Base-by-base conservation (phyloP, 257 asterid species). In the Anisodus tanguticus region DNA sequence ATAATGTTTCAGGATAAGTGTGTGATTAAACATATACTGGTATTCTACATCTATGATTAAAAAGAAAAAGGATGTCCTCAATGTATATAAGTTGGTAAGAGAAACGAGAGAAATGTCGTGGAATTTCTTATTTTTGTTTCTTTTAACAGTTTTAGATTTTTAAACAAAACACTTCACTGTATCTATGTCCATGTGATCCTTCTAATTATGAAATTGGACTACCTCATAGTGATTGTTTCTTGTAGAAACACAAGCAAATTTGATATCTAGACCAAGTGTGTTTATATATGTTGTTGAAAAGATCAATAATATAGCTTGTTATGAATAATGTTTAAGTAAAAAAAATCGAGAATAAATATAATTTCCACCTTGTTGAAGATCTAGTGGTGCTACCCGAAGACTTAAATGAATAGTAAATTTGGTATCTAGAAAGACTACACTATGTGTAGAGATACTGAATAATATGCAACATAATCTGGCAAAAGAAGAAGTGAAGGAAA, bases 381-480 rank as follows among this genome's bases (percentile, higher is more conserved):
- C 35, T 31, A 31, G 35, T 1, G 35, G 35, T 31, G 35, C 35
- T 31, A 31, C 35, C 35, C 35, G 35, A 31, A 31, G 35, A 31
- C 35, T 31, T 31, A 31, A 31, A 31, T 31, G 35, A 31, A 31
- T 31, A 31, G 64, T 13, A 53, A 54, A 51, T 77, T 53, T 26
- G 81, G 1, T 41, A 41, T 41, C 45, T 31, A 77, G 41, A 74
- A 51, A 31, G 64, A 53, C 2, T 1, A 64, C 26, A 77, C 8
- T 3, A 3, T 53, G 39, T 51, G 81, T 53, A 53, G 4, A 77
- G 15, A 47, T 54, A 53, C 26, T 2, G 81, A 53, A 53, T 15
- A 77, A 77, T 16, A 77, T 77, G 35, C 74, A 87, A 31, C 68
- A 43, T n/a, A 76, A 22, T 74, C 81, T 47, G 77, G 43, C 19